Base-by-base conservation (phyloP, 192 early-diverging fungal species). In the Paraglomus occultum region DNA sequence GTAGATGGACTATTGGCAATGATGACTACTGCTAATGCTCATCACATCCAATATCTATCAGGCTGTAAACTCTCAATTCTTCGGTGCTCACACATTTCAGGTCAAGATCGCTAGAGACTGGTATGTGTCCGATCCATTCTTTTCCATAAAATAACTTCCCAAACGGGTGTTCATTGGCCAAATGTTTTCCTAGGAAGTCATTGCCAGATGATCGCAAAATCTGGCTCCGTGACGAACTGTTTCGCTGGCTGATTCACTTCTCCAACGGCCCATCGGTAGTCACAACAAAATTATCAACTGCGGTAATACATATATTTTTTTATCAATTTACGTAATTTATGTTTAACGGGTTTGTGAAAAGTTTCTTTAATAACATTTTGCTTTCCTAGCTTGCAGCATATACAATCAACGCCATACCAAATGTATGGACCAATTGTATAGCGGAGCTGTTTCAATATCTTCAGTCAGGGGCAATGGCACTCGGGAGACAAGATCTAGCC, bases 31-130 rank as follows among this genome's bases (percentile, higher is more conserved):
- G 31, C 31, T 31, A 31, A 31, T 31, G 3, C 31, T 31, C 31
- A 31, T 31, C 31, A 31, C 31, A n/a, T 43, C 15, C 58, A 20
- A 6, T 39, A 31, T 31, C 31, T 31, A 31, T 3, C 20, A 82
- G 78, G 67, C 73, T 18, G 67, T 74, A 39, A 82, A 82, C 61
- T 77, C 75, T 59, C 77, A 81, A n/a, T 86, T 86, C 54, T 82
- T 86, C 73, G 84, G 84, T 5, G 84, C 84, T 0, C 84, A 86
- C 45, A 86, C 82, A 0, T 83, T 84, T 59, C 82, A 82, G 59
- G 79, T 84, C 17, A 86, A 86, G 58, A 81, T 86, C 3, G 60
- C 81, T 43, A 72, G 84, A 59, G 84, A 86, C 44, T 86, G 84
- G 84, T 86, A 73, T 59, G 31, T 11, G 64, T 1, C 31, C 31